Conservation (phyloP, 1,139 yeast species). For the Geotrichum histeridarum region DNA sequence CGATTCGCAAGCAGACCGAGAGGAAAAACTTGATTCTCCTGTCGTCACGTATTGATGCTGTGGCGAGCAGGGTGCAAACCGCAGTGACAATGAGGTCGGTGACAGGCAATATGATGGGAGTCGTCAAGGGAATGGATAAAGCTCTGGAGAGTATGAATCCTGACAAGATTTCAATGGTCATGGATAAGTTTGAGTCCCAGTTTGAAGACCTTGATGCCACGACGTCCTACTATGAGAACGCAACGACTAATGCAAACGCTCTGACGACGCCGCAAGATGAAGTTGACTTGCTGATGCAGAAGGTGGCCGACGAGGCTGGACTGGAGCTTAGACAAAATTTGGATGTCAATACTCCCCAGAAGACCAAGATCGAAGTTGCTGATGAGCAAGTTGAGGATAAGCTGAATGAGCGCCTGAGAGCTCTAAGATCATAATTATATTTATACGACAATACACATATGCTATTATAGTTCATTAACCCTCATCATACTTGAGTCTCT, state of each 20-base stretch:
- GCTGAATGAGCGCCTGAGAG: conserved; percentile 81
- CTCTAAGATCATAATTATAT: conserved; percentile 49
- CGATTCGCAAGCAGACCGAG: conserved; percentile 87
- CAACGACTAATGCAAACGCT: conserved; percentile 85
- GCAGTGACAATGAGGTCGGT: conserved; percentile 96
- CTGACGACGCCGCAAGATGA: conserved; percentile 90
- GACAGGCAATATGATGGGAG: conserved; percentile 88
- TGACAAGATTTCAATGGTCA: conserved; percentile 79
- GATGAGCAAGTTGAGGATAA: conserved; percentile 75
- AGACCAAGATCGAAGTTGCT: conserved; percentile 42
- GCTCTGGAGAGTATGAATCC: conserved; percentile 95
- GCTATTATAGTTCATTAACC: not conserved
- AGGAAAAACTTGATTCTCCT: conserved; percentile 73
- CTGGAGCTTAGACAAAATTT: conserved; percentile 82
- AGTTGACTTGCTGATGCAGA: conserved; percentile 84
- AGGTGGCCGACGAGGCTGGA: conserved; percentile 97
- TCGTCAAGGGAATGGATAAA: conserved; percentile 91
- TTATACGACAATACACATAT: not conserved
- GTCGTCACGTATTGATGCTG: conserved; percentile 91
- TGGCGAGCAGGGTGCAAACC: conserved; percentile 91
- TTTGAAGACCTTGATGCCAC: conserved; percentile 95
- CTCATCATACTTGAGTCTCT: not conserved
- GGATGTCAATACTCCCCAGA: conserved; percentile 42
- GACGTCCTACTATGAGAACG: conserved; percentile 85
- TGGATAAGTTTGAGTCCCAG: conserved; percentile 96